phyloP scores from a whole-genome alignment of 371 early-diverging fungal species.

The Saksenaea vasiformis region DNA sequence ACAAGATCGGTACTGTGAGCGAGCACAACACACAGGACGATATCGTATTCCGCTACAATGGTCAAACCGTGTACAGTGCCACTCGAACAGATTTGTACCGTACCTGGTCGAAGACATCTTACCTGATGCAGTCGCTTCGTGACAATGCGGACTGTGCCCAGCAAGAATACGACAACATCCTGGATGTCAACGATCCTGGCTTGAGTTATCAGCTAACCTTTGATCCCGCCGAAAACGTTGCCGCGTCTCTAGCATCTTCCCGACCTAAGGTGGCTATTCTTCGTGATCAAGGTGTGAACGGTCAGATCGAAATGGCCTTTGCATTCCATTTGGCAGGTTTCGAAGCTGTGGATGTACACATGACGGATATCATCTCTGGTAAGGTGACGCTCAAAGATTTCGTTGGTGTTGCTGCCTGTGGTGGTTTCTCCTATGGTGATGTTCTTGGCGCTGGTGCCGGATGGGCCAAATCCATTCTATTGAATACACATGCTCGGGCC shows the following conservation, averaged over 20 bases:
- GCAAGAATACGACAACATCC: constrained; percentile 76
- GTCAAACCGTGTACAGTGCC: constrained; percentile 40
- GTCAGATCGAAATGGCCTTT: constrained; percentile 92
- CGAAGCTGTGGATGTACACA: constrained; percentile 92
- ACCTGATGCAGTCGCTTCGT: constrained; percentile 84
- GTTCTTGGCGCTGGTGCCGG: constrained; percentile 96
- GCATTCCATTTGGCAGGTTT: constrained; percentile 94
- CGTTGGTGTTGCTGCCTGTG: constrained; percentile 90
- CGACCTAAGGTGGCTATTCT: constrained; percentile 90
- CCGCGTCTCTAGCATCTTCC: constrained; percentile 12
- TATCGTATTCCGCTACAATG: constrained; percentile 44
- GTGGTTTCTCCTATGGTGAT: constrained; percentile 98
- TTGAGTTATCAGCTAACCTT: constrained; percentile 77
- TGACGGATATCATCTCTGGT: constrained; percentile 90
- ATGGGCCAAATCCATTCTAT: constrained; percentile 92
- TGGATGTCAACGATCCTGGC: constrained; percentile 77
- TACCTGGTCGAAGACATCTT: constrained; percentile 90
- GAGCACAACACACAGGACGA: constrained; percentile 48
- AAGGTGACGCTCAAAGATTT: constrained; percentile 70
- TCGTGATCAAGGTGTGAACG: constrained; percentile 97
- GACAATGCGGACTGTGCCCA: constrained; percentile 89
- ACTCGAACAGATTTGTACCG: constrained; percentile 74
- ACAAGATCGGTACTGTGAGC: constrained; percentile 64
- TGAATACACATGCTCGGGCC: constrained; percentile 66
- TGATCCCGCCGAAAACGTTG: constrained; percentile 61